These are phyloP conservation scores for Neoboletus magnificus DNA, from an alignment of 768 basidiomycete species.

Conservation along the genomic window DNA sequence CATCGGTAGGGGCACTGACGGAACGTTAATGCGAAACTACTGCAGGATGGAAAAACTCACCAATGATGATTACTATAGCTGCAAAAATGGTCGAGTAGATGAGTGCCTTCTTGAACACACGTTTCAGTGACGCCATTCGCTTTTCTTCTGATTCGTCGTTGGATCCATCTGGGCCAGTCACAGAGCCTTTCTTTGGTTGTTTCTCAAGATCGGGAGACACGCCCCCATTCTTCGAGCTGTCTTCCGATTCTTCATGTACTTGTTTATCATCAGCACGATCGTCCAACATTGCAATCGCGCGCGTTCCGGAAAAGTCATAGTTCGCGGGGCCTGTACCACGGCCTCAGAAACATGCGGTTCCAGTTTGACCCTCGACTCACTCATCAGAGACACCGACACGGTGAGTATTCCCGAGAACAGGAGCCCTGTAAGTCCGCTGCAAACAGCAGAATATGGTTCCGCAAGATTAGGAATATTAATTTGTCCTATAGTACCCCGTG, in stretches of 20 bases:
- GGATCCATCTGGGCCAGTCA: background rate
- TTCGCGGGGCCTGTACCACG: slow-evolving; percentile 29
- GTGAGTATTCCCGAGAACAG: slow-evolving; percentile 38
- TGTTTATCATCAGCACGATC: background rate
- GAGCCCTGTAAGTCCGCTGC: slow-evolving; percentile 37
- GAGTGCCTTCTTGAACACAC: slow-evolving; percentile 32
- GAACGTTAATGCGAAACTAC: background rate
- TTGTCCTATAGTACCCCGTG: slow-evolving; percentile 21
- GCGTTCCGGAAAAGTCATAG: slow-evolving; percentile 38
- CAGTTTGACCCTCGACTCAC: slow-evolving; percentile 18
- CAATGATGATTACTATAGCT: slow-evolving; percentile 34
- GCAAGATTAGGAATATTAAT: slow-evolving; percentile 38
- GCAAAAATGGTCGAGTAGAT: slow-evolving; percentile 34
- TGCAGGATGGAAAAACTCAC: slow-evolving; percentile 11
- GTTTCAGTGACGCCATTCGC: slow-evolving; percentile 19
- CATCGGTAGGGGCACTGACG: slow-evolving; percentile 37
- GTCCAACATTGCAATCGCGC: slow-evolving; percentile 34
- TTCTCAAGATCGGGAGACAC: slow-evolving; percentile 17
- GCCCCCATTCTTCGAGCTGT: background rate
- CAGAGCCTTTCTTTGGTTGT: background rate
- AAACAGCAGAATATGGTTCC: slow-evolving; percentile 39
- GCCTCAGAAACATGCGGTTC: background rate
- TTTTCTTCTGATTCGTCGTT: slow-evolving; percentile 4
- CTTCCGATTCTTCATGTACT: background rate
- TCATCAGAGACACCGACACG: slow-evolving; percentile 34